These are phyloP conservation scores for Penicillium sp. DNA, from an alignment of 2,329 filamentous ascomycete genomes.

Conservation along the genomic window DNA sequence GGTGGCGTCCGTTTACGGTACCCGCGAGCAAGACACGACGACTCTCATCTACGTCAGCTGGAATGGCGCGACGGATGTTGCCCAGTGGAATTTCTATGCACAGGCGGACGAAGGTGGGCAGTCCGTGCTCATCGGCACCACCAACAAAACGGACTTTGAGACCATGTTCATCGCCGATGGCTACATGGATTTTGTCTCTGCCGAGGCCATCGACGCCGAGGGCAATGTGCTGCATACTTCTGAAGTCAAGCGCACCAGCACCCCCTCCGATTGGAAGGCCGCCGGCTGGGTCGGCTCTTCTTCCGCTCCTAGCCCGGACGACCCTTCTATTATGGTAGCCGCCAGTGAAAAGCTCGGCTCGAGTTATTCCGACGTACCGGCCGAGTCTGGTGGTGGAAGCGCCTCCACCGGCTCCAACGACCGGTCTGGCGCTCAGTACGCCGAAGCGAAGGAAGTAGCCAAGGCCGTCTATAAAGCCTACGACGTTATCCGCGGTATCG, in stretches of 20 bases:
- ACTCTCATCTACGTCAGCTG: constrained; percentile 24
- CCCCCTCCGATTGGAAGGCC: constrained; percentile 30
- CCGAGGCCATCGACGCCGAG: constrained; percentile 21
- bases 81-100: constrained; percentile 33
- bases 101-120: constrained; percentile 18
- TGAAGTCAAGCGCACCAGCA: constrained; percentile 21
- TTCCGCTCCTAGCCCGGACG: constrained; percentile 24
- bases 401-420: constrained; percentile 2
- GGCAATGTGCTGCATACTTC: constrained; percentile 26
- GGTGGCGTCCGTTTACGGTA: constrained; percentile 34
- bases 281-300: constrained; percentile 28
- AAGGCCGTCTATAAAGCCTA: constrained; percentile 30
- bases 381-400: constrained; percentile 2
- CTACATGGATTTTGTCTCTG: constrained; percentile 30
- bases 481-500: constrained; percentile 31
- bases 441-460: constrained; percentile 30
- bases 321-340: constrained; percentile 26
- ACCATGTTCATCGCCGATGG: constrained; percentile 32
- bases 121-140: constrained; percentile 21
- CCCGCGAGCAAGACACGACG: constrained; percentile 17
- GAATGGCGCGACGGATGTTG: constrained; percentile 39
- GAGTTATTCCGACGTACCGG: constrained; percentile 5
- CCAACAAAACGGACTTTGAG: constrained; percentile 35
- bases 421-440: constrained; percentile 5
- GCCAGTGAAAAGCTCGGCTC: constrained; percentile 15